Conservation (phyloP, 2,329 filamentous ascomycete species). For the Alternaria longipes region DNA sequence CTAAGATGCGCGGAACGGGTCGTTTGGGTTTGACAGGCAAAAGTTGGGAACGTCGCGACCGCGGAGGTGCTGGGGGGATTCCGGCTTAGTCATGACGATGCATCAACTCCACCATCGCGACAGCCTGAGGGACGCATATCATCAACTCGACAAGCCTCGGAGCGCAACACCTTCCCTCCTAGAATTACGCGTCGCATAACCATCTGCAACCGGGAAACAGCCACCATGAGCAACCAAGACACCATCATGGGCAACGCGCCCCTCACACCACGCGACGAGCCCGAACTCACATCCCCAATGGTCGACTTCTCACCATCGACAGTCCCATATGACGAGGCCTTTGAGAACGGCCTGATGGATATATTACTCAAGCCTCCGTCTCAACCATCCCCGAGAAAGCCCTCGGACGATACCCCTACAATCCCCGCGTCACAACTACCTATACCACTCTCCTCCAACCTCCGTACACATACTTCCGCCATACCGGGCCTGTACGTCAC, state of each 20-base stretch:
- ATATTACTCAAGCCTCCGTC: constrained; percentile 49
- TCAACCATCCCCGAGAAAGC: constrained; percentile 34
- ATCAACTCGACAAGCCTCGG: background rate
- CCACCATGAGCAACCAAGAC: constrained; percentile 33
- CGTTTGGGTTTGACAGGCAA: constrained; percentile 1
- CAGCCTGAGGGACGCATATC: background rate
- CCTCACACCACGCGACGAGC: constrained; percentile 44
- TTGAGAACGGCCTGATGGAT: constrained; percentile 56
- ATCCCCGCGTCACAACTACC: constrained; percentile 51
- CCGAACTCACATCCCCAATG: constrained; percentile 40
- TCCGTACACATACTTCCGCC: constrained; percentile 54
- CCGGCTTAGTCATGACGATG: constrained; percentile 16
- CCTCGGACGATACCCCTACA: constrained; percentile 28
- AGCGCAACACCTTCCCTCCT: background rate
- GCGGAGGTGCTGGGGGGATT: constrained; percentile 18
- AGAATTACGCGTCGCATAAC: constrained; percentile 1
- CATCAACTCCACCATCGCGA: constrained; percentile 6
- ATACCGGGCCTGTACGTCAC: constrained; percentile 58
- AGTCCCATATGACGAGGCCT: constrained; percentile 55
- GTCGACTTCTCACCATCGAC: constrained; percentile 56
- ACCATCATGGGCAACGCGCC: constrained; percentile 41
- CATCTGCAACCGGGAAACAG: background rate
- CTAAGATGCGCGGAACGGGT: background rate
- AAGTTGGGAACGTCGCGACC: constrained; percentile 11
- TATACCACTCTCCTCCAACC: constrained; percentile 54